phyloP scores from a whole-genome alignment of 768 basidiomycete species.

The Hemileccinum impolitum region DNA sequence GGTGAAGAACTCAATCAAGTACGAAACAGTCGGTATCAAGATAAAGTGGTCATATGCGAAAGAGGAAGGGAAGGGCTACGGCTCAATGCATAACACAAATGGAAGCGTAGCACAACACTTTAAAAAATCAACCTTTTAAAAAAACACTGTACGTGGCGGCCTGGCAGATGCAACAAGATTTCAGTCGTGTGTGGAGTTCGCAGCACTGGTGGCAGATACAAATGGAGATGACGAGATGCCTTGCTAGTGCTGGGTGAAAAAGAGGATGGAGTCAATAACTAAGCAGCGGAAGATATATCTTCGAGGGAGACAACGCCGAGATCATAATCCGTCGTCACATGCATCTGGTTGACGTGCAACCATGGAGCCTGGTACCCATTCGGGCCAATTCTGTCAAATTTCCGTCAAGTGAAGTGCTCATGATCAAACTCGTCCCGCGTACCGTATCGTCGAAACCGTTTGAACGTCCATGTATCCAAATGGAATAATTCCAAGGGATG shows the following conservation, averaged over 20 bases:
- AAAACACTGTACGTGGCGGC: too few relatives aligned
- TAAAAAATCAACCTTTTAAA: too few relatives aligned
- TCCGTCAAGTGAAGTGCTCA: not conserved
- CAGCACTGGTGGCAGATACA: too few relatives aligned
- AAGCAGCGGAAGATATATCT: conserved; percentile 18
- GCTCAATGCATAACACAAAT: too few relatives aligned
- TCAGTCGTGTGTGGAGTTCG: conserved; percentile 5
- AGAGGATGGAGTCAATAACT: conserved; percentile 7
- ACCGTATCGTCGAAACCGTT: conserved; percentile 43
- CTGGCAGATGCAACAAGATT: too few relatives aligned
- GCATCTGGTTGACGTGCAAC: conserved; percentile 54
- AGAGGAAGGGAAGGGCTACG: not conserved
- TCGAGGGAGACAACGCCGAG: conserved; percentile 11
- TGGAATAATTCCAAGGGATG: conserved; percentile 56
- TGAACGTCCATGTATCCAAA: conserved; percentile 51
- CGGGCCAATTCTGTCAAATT: conserved; percentile 37
- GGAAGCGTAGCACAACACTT: too few relatives aligned
- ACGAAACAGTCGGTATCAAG: too few relatives aligned
- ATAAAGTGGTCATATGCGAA: not conserved
- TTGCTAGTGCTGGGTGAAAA: not conserved
- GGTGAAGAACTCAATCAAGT: too few relatives aligned
- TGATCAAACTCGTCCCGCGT: conserved; percentile 7
- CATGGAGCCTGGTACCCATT: conserved; percentile 64
- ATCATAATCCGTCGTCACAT: conserved; percentile 51
- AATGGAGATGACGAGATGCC: not conserved